These are phyloP conservation scores for Fusarium sp. DNA, from an alignment of 2,329 filamentous ascomycete genomes.

Conservation along the genomic window DNA sequence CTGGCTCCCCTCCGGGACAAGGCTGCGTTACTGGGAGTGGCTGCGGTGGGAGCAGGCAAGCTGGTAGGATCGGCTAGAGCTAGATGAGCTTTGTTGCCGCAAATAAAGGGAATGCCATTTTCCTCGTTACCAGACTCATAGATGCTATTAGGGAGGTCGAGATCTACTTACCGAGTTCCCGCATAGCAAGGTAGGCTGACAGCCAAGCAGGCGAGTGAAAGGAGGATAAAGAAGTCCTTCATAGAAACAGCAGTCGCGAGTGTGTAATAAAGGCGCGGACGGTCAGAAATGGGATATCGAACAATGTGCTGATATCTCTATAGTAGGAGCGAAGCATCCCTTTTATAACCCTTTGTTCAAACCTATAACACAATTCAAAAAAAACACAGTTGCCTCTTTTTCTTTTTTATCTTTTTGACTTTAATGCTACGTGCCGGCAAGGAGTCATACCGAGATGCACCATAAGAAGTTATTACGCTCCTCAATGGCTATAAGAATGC, in stretches of 20 bases:
- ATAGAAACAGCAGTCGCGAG: conserved; percentile 21
- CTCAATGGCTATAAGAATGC: too few relatives aligned
- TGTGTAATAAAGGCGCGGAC: conserved; percentile 19
- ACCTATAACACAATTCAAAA: background rate
- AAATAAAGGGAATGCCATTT: conserved; percentile 20
- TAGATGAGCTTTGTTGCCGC: conserved; percentile 21
- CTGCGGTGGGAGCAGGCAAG: conserved; percentile 24
- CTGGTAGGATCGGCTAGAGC: conserved; percentile 25
- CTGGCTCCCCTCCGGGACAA: conserved; percentile 15
- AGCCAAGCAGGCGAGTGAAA: conserved; percentile 25
- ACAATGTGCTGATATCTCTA: conserved; percentile 21
- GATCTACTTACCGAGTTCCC: conserved; percentile 23
- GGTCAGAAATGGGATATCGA: conserved; percentile 21
- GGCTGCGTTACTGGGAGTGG: conserved; percentile 16
- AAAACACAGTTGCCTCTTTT: too few relatives aligned
- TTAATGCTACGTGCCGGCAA: too few relatives aligned
- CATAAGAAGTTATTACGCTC: too few relatives aligned
- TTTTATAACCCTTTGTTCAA: conserved; percentile 23
- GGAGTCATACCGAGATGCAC: too few relatives aligned
- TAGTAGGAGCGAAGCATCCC: conserved; percentile 15
- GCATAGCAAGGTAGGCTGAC: conserved; percentile 25
- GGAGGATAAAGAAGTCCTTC: conserved; percentile 24
- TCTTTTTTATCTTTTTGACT: too few relatives aligned
- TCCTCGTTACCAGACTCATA: conserved; percentile 24
- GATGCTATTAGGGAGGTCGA: conserved; percentile 23